Evolutionary conservation across 2,329 filamentous ascomycete genomes (phyloP).

Genomic region (Albifimbria verrucaria): DNA sequence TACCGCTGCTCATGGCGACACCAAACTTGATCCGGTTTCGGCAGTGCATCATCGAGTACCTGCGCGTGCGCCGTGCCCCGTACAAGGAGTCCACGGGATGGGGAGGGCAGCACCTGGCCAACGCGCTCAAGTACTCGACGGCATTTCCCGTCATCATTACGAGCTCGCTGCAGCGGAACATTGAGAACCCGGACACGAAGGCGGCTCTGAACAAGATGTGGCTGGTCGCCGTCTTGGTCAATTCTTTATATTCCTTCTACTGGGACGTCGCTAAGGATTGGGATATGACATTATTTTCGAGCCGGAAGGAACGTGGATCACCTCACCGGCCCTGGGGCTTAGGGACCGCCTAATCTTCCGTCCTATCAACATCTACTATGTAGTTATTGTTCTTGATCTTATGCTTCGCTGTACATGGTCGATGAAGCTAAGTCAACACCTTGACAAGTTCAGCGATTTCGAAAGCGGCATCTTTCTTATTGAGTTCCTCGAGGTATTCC

Average conservation of each 20-base stretch:
- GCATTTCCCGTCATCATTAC: conserved; percentile 90
- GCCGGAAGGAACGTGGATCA: conserved; percentile 51
- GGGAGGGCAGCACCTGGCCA: conserved; percentile 86
- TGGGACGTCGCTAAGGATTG: conserved; percentile 98
- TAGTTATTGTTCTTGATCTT: conserved; percentile 74
- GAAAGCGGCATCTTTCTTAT: conserved; percentile 88
- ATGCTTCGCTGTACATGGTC: conserved; percentile 87
- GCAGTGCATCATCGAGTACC: conserved; percentile 88
- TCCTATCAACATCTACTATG: conserved; percentile 74
- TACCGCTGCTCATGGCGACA: conserved; percentile 79
- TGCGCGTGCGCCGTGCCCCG: conserved; percentile 61
- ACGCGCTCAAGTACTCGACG: conserved; percentile 91
- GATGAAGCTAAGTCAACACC: conserved; percentile 76
- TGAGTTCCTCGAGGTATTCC: conserved; percentile 79
- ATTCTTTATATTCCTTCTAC: conserved; percentile 95
- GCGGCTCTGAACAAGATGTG: conserved; percentile 54
- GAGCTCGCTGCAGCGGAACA: conserved; percentile 68
- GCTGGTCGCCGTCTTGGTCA: conserved; percentile 71
- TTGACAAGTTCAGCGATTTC: conserved; percentile 81
- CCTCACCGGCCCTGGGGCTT: conserved; percentile 74
- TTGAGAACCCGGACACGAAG: conserved; percentile 37
- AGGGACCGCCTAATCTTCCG: conserved; percentile 72
- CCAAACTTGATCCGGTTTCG: conserved; percentile 84
- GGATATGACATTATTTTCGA: conserved; percentile 82
- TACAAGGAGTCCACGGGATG: conserved; percentile 59